Percentiles rank a stretch among this genome's conserved stretches.
Conservation (phyloP, 2,329 filamentous ascomycete species). For the Cercospora citrullina region DNA sequence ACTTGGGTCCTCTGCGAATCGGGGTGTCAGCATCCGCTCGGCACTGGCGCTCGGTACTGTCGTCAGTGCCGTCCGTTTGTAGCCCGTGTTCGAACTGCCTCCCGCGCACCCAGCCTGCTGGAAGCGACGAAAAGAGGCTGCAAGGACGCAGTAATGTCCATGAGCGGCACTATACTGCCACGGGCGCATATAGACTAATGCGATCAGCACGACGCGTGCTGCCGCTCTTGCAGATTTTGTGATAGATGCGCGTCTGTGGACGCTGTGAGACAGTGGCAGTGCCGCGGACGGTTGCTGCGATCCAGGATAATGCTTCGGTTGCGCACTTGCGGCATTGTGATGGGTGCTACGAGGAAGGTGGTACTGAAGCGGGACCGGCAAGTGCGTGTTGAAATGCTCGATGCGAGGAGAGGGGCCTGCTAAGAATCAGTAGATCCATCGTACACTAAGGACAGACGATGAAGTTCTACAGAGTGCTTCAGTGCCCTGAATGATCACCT, state of each 20-base stretch:
- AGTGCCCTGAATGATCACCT: background rate
- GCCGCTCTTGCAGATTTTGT: background rate
- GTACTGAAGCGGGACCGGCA: background rate
- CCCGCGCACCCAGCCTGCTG: background rate
- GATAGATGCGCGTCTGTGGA: background rate
- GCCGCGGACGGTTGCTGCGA: background rate
- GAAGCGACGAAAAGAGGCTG: slow-evolving; percentile 17
- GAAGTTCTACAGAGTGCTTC: background rate
- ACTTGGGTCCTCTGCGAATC: too few species aligned
- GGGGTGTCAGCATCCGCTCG: background rate
- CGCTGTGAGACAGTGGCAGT: background rate
- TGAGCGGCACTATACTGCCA: background rate
- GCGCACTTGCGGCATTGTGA: background rate
- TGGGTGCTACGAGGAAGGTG: background rate
- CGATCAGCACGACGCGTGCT: background rate
- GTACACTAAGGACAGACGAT: too few species aligned
- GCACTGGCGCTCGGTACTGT: background rate
- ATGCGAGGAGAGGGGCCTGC: too few species aligned
- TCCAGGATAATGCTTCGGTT: background rate
- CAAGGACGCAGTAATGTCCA: background rate
- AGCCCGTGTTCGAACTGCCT: background rate
- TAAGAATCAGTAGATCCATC: too few species aligned
- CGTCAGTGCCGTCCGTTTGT: background rate
- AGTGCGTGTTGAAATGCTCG: too few species aligned
- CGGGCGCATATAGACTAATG: background rate